Base-by-base conservation (phyloP, 768 basidiomycete genomes). In the Pisolithus tinctorius region DNA sequence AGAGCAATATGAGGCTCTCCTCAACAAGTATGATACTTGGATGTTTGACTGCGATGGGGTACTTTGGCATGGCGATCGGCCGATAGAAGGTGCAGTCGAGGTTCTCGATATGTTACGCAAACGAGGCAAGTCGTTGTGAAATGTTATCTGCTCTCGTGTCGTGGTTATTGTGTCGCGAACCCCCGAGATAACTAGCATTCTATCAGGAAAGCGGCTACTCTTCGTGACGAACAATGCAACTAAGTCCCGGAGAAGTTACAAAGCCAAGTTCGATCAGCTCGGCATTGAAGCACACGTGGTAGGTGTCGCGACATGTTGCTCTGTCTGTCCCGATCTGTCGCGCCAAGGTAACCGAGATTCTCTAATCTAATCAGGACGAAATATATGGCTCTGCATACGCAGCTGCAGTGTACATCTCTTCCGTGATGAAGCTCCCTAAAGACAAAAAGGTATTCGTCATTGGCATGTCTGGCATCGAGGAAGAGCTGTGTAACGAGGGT, bases 171-270 rank as follows among this genome's bases (percentile, higher is more conserved):
- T 40, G 23, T 43, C 23, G 17, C 41, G 4, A 23, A 20, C 27
- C 43, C 17, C 16, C 25, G 25, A 6, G 23, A n/a, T 20, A 43
- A 25, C 43, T 10, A 6, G 6, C 13, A n/a, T 20, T 20, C 20
- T 11, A 45, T 42, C 52, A 66, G 92, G 92, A 77, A 63, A 97
- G 91, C 76, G 77, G 53, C 72, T 96, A 30, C 70, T 97, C 9
- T 98, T 98, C 63, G 93, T 96, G 47, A 97, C 94, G 16, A 99
- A 99, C 72, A 99, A 98, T 65, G 94, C 95, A 43, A 90, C 86
- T 50, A 95, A 97, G 71, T 95, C 93, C 5, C 75, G 96, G 55
- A 81, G 71, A 64, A 84, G 71, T 65, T 94, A 94, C 80, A 93
- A 91, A 74, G 71, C 71, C 42, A 95, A 94, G 69, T 96, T 99